Evolutionary conservation across 768 basidiomycete species (phyloP).

Genomic region (Lactarius sp.): DNA sequence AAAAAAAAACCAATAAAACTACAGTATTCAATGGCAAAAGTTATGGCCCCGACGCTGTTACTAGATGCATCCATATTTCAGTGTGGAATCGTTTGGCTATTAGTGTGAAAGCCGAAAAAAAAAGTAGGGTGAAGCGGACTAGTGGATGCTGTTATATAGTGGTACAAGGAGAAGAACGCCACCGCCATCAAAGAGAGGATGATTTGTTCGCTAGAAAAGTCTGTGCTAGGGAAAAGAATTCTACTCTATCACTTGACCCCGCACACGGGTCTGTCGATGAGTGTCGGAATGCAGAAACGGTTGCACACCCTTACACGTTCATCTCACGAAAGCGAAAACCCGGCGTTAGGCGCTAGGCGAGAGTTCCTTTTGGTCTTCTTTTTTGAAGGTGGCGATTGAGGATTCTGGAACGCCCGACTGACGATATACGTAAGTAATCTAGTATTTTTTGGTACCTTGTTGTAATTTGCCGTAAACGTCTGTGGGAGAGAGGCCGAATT

Average conservation of each 20-base stretch:
- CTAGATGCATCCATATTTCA: neutral
- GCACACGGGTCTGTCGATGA: neutral
- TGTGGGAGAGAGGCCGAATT: slow-evolving; percentile 7
- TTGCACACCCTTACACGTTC: neutral
- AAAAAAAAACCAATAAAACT: neutral
- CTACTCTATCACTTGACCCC: neutral
- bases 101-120: neutral
- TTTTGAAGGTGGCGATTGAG: slow-evolving; percentile 2
- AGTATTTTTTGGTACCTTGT: slow-evolving; percentile 11
- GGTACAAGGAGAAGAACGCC: neutral
- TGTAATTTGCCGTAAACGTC: slow-evolving; percentile 13
- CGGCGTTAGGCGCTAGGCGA: slow-evolving; percentile 9
- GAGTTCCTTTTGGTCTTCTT: slow-evolving; percentile 8
- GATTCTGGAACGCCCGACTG: slow-evolving; percentile 7
- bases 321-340: slow-evolving; percentile 13
- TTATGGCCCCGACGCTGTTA: neutral
- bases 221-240: neutral
- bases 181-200: neutral
- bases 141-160: neutral
- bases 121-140: neutral
- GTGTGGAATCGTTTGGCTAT: neutral
- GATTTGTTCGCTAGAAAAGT: neutral
- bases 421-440: slow-evolving; percentile 12
- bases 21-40: neutral
- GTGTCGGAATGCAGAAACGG: slow-evolving; percentile 5